Percentiles rank a stretch among this genome's conserved stretches.
Evolutionary conservation across 352 stramenopile species (phyloP).

Genomic region (Plasmopara halstedii): DNA sequence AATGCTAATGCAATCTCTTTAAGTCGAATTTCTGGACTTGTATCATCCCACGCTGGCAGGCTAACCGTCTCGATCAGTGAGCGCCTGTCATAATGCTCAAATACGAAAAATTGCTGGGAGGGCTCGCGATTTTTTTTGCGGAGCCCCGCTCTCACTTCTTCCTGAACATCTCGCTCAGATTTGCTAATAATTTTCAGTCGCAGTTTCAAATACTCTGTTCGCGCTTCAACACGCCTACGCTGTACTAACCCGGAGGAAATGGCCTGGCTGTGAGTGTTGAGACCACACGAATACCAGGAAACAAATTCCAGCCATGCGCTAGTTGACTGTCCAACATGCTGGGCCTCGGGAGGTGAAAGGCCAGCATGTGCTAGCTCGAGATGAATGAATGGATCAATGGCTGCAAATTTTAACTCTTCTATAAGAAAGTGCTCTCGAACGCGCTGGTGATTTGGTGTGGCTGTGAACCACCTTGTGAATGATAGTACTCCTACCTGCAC

Average conservation of each 20-base stretch:
- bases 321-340: slow-evolving; percentile 17
- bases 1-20: slow-evolving; percentile 50
- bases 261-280: slow-evolving; percentile 13
- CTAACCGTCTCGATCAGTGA: slow-evolving; percentile 21
- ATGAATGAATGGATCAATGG: slow-evolving; percentile 29
- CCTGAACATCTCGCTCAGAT: slow-evolving; percentile 25
- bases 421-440: slow-evolving; percentile 46
- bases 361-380: slow-evolving; percentile 29
- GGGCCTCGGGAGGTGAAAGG: slow-evolving; percentile 12
- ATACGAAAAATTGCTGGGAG: slow-evolving; percentile 33
- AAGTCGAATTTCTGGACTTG: slow-evolving; percentile 27
- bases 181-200: slow-evolving; percentile 21
- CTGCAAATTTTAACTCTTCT: slow-evolving; percentile 54
- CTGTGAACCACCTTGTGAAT: slow-evolving; percentile 55
- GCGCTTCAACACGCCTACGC: slow-evolving; percentile 26
- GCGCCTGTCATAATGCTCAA: slow-evolving; percentile 35
- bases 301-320: slow-evolving; percentile 38
- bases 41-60: slow-evolving; percentile 32
- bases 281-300: slow-evolving; percentile 45
- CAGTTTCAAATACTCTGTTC: slow-evolving; percentile 28
- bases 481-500: slow-evolving; percentile 34
- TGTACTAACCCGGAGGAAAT: slow-evolving; percentile 17
- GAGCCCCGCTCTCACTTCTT: slow-evolving; percentile 17
- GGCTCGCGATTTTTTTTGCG: slow-evolving; percentile 9
- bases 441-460: slow-evolving; percentile 30